Base-by-base conservation (phyloP, 768 basidiomycete genomes). In the Termitomyces sp. region DNA sequence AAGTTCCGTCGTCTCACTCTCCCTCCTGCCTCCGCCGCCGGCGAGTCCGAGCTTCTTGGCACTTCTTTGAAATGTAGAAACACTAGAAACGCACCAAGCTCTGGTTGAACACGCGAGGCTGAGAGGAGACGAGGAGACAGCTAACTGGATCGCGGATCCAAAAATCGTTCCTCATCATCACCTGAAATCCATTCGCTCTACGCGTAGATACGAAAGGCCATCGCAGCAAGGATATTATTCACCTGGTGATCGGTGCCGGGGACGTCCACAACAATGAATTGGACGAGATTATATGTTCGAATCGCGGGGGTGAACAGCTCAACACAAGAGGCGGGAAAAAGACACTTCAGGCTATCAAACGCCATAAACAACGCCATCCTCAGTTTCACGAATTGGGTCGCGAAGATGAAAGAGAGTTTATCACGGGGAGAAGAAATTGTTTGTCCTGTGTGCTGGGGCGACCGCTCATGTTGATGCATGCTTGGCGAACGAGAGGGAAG, bases 221-320 rank as follows among this genome's bases (percentile, higher is more conserved):
- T 33, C 35, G 60, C 22, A 57, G 49, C 22, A 42, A 55, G 48
- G 58, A 9, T 48, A 74, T 35, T 45, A 57, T 82, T 57, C 71
- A 92, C 96, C 78, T 90, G 88, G 75, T 96, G 88, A 36, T 83
- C 77, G 38, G 82, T 77, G 16, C 83, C 89, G 5, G 89, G 89
- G n/a, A 95, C 88, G 63, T 94, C 91, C 28, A 92, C 91, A 24
- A 90, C 86, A 33, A 88, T 90, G 72, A 95, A 91, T 71, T 99
- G 96, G 40, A 86, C 84, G 58, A 92, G 77, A 69, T 98, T 96
- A 75, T 98, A 98, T 61, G 91, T 82, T 55, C 83, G 79, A 59
- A 98, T 74, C n/a, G n/a, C n/a, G n/a, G n/a, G n/a, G n/a, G n/a
- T n/a, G n/a, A n/a, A n/a, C n/a, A n/a, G n/a, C n/a, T n/a, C 73